These are phyloP conservation scores for Xylariaceae sp. DNA, from an alignment of 2,329 filamentous ascomycete species.

Conservation along the genomic window DNA sequence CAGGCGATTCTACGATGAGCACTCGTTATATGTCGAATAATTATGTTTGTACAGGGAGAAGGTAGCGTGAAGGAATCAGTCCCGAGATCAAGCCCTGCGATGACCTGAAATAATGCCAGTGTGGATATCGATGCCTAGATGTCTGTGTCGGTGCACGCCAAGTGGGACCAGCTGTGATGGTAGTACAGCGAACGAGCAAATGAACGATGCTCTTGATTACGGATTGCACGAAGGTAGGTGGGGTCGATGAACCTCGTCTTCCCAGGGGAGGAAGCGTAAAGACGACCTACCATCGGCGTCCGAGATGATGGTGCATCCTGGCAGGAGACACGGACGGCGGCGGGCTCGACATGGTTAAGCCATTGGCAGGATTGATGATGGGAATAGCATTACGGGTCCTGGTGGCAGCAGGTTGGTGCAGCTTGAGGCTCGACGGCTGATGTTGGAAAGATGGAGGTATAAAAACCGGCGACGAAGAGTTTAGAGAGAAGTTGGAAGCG, in stretches of 20 bases:
- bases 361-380: conserved; percentile 93
- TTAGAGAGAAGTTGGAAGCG: conserved; percentile 72
- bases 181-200: conserved; percentile 37
- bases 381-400: conserved; percentile 93
- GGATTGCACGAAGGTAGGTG: conserved; percentile 34
- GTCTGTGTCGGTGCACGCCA: conserved; percentile 47
- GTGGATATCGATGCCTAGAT: conserved; percentile 44
- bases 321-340: conserved; percentile 68
- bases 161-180: conserved; percentile 44
- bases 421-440: conserved; percentile 68
- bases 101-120: conserved; percentile 33
- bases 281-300: conserved; percentile 52
- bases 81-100: conserved; percentile 20
- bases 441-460: conserved; percentile 64
- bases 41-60: conserved; percentile 48
- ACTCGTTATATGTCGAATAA: conserved; percentile 45
- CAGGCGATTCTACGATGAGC: conserved; percentile 28
- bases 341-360: conserved; percentile 83
- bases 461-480: conserved; percentile 64
- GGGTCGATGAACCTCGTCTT: conserved; percentile 32
- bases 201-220: conserved; percentile 21
- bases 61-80: conserved; percentile 29
- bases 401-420: conserved; percentile 87
- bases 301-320: conserved; percentile 59
- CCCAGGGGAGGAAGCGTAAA: conserved; percentile 37